Percentiles rank a stretch among this genome's conserved stretches.
Evolutionary conservation across 257 asterid species (phyloP).

Genomic region (Cruciata laevipes): DNA sequence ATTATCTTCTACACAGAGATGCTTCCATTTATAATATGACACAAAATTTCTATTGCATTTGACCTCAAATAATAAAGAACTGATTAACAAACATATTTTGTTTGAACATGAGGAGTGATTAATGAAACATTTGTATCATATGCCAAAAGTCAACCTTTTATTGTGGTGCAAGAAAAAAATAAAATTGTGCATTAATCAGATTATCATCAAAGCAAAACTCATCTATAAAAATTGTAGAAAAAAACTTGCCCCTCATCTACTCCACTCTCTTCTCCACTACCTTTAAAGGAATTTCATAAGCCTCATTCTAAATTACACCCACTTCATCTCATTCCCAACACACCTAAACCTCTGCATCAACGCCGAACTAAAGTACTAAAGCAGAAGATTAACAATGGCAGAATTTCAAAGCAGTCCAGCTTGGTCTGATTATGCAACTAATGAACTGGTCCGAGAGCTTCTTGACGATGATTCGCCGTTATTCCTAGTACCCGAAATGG

Average conservation of each 20-base stretch:
- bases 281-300: slow-evolving; percentile 9
- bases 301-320: slow-evolving; percentile 16
- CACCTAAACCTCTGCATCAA: slow-evolving; percentile 2
- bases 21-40: neutral
- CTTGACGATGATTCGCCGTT: slow-evolving; percentile 46
- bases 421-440: slow-evolving; percentile 21
- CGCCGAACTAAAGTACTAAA: neutral
- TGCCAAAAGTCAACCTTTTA: neutral
- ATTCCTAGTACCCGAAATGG: slow-evolving; percentile 26
- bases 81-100: neutral
- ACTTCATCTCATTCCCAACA: slow-evolving; percentile 10
- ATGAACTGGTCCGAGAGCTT: slow-evolving; percentile 50
- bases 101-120: neutral
- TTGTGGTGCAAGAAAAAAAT: neutral
- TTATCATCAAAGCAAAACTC: slow-evolving; percentile 11
- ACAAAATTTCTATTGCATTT: neutral
- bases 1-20: neutral
- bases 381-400: slow-evolving; percentile 30
- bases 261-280: slow-evolving; percentile 50
- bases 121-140: neutral
- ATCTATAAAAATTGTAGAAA: slow-evolving; percentile 16
- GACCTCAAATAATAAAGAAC: neutral
- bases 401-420: slow-evolving; percentile 20
- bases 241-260: slow-evolving; percentile 46
- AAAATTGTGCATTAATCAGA: slow-evolving; percentile 25